Percentiles rank a stretch among this genome's conserved stretches.
Evolutionary conservation across 352 stramenopile species (phyloP).

Genomic region (Phytopythium boreale): DNA sequence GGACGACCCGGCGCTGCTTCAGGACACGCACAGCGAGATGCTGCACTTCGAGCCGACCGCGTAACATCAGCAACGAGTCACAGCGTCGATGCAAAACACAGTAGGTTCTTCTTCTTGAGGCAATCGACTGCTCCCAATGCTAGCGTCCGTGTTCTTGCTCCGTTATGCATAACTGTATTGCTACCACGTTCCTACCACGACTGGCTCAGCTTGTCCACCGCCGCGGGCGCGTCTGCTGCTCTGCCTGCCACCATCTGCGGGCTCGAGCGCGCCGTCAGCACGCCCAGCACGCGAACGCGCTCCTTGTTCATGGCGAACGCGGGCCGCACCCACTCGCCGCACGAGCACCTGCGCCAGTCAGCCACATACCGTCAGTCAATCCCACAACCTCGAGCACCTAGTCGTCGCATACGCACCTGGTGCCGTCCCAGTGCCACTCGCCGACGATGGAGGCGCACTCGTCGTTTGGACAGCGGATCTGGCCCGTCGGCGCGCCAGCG

Average conservation of each 20-base stretch:
- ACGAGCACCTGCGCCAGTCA: constrained; percentile 1
- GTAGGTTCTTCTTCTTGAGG: no score
- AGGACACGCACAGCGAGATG: constrained; percentile 37
- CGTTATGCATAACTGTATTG: background rate
- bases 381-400: no score
- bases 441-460: constrained; percentile 34
- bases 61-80: background rate
- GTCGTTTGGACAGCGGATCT: constrained; percentile 41
- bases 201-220: background rate
- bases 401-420: constrained; percentile 21
- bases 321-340: constrained; percentile 18
- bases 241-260: background rate
- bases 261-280: constrained; percentile 27
- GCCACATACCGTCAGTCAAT: background rate
- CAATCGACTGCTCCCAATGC: background rate
- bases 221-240: background rate
- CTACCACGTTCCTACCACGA: background rate
- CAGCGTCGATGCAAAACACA: no score
- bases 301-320: constrained; percentile 50
- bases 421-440: constrained; percentile 51
- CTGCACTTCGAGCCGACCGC: constrained; percentile 21
- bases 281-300: constrained; percentile 48
- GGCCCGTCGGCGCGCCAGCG: constrained; percentile 14
- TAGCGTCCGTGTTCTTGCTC: background rate
- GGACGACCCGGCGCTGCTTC: constrained; percentile 5